Evolutionary conservation across 2,329 filamentous ascomycete species (phyloP).

Genomic region (Polychaeton citri): DNA sequence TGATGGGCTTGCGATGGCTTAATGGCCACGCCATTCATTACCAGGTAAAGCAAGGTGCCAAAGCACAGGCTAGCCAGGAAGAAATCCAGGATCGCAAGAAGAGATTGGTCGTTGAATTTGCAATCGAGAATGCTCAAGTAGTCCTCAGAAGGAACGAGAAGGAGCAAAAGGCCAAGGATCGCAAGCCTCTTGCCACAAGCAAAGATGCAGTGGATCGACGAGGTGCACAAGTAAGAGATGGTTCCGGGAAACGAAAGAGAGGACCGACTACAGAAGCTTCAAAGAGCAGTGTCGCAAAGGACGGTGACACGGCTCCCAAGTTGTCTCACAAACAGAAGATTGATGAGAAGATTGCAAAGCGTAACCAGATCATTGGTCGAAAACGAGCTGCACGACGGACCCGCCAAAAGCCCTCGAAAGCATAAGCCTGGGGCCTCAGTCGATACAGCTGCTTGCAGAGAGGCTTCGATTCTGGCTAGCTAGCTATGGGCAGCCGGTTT

Average conservation of each 20-base stretch:
- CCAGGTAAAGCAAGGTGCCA: conserved; percentile 30
- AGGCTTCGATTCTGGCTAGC: no score
- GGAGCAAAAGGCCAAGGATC: conserved; percentile 44
- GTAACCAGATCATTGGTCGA: conserved; percentile 70
- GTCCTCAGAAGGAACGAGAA: conserved; percentile 61
- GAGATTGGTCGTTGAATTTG: conserved; percentile 87
- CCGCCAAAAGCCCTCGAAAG: neutral
- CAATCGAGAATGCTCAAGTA: conserved; percentile 95
- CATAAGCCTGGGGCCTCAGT: neutral
- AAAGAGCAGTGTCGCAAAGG: conserved; percentile 5
- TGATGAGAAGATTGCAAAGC: conserved; percentile 44
- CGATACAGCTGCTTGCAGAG: no score
- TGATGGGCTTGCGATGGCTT: conserved; percentile 89
- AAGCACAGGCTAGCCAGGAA: conserved; percentile 25
- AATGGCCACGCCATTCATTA: conserved; percentile 59
- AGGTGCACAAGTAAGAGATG: neutral
- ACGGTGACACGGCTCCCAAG: conserved; percentile 7
- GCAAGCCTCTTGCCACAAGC: conserved; percentile 2
- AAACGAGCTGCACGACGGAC: conserved; percentile 58
- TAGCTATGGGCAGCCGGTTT: no score
- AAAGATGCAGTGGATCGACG: conserved; percentile 7
- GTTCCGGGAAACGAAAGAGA: conserved; percentile 29
- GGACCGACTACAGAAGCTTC: conserved; percentile 12
- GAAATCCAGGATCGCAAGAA: conserved; percentile 63
- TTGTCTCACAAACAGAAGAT: conserved; percentile 23